Evolutionary conservation across 2,329 filamentous ascomycete genomes (phyloP), one percentile per base, ranked within the genome.

Genomic region (Talaromyces pinophilus): DNA sequence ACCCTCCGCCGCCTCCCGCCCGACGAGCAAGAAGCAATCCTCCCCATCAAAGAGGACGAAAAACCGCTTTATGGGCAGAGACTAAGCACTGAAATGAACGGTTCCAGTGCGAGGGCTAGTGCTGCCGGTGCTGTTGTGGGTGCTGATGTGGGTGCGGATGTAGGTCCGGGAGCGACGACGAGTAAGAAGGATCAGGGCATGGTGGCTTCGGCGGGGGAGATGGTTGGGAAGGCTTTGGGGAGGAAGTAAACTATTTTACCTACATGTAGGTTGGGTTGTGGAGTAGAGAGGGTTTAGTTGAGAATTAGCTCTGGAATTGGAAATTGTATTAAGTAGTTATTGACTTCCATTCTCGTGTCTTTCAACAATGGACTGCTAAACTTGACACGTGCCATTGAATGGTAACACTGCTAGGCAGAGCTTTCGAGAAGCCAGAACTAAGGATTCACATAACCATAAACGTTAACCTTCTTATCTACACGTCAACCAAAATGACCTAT

Each of bases 211-310:
- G 62, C 62, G 13, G 55, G 59, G n/a, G 66, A 67, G 50, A 67
- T 59, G 57, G 66, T 65, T 55, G 35, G 62, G 28, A 67, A 59
- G 66, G 66, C 66, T 22, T 38, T 67, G 22, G 66, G 66, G 28
- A 60, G 48, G 55, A 60, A 63, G 55, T 60, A 52, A 5, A 8
- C 13, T 30, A 8, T 30, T 5, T 28, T 35, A 35, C 33, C 2
- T 8, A 42, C 13, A 13, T 40, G 38, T 25, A 25, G 25, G 13
- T 5, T 50, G 5, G 19, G 25, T n/a, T 25, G 44, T 48, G 44
- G 44, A 10, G 10, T 7, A 11, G n/a, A 1, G 13, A 25, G 11
- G 19, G 19, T 19, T 46, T 22, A 19, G 42, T 19, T 25, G 17
- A 8, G 42, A 3, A 11, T 46, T 46, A 10, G 42, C 8, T 46